Evolutionary conservation across 495 filamentous ascomycete species (phyloP).

Genomic region (Massariosphaeria phaeospora): DNA sequence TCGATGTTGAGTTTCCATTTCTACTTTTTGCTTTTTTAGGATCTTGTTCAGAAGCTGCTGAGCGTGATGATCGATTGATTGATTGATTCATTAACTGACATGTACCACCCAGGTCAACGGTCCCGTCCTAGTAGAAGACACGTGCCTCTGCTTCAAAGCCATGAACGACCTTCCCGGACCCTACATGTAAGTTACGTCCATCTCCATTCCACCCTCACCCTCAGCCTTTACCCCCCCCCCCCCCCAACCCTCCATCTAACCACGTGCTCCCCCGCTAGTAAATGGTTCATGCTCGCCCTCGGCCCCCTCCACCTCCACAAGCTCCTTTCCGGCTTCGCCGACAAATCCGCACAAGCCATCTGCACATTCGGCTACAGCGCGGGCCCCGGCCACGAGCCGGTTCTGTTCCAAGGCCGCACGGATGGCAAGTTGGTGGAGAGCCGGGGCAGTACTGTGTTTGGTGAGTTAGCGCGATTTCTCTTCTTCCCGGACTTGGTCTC

Average conservation of each 20-base stretch:
- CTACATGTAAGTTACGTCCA: slow-evolving; percentile 71
- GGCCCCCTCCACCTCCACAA: slow-evolving; percentile 85
- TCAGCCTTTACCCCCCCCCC: slow-evolving; percentile 3
- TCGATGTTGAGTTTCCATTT: too few species aligned
- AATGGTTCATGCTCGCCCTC: slow-evolving; percentile 82
- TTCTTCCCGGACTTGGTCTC: too few species aligned
- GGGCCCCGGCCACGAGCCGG: slow-evolving; percentile 75
- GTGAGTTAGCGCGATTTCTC: too few species aligned
- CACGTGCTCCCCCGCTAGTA: slow-evolving; percentile 49
- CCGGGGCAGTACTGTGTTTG: slow-evolving; percentile 71
- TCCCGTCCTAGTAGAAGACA: slow-evolving; percentile 93
- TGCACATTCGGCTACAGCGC: slow-evolving; percentile 92
- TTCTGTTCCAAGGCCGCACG: slow-evolving; percentile 90
- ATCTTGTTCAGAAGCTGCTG: too few species aligned
- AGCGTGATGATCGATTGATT: too few species aligned
- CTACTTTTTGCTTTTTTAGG: too few species aligned
- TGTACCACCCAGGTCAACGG: slow-evolving; percentile 59
- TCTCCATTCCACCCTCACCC: slow-evolving; percentile 2
- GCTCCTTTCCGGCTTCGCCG: slow-evolving; percentile 79
- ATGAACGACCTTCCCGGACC: slow-evolving; percentile 87
- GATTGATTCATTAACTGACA: too few species aligned
- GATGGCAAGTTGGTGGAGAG: slow-evolving; percentile 68
- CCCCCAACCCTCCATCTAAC: neutral
- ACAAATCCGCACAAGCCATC: slow-evolving; percentile 86
- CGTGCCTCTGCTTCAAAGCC: slow-evolving; percentile 86